A percentile compares a stretch with the other conserved stretches of the same genome.
Evolutionary conservation across 306 rosid genomes (phyloP).

Genomic region (Canavalia gladiata): DNA sequence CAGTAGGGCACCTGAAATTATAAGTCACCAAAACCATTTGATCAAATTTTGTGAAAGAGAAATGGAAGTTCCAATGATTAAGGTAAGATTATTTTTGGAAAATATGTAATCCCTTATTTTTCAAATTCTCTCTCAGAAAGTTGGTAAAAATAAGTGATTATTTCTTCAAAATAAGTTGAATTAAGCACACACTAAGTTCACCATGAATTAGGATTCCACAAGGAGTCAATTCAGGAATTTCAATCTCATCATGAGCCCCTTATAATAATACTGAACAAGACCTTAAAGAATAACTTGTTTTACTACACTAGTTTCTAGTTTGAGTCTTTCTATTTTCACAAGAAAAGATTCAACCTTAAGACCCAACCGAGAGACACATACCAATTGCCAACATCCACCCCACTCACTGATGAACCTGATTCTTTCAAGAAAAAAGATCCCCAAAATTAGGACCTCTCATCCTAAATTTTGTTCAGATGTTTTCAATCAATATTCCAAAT

Average conservation of each 20-base stretch:
- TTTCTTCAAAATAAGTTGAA: no score
- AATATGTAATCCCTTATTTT: no score
- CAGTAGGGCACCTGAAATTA: constrained; percentile 78
- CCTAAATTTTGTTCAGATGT: not conserved
- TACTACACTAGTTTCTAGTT: not conserved
- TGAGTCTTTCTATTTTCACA: not conserved
- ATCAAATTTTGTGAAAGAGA: constrained; percentile 2
- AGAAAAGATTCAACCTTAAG: not conserved
- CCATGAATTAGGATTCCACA: no score
- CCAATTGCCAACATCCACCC: not conserved
- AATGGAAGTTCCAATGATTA: not conserved
- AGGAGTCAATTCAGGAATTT: no score
- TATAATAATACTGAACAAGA: not conserved
- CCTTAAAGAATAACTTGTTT: not conserved
- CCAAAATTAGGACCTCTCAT: not conserved
- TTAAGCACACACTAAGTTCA: no score
- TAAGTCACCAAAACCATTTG: not conserved
- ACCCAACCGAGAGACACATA: not conserved
- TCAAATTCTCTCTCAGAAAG: no score
- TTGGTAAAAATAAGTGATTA: no score
- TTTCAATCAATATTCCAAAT: constrained; percentile 11
- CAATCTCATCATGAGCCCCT: no score
- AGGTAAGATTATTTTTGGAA: not conserved
- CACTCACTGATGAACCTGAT: not conserved
- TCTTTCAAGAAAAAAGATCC: not conserved